Conservation (phyloP, 2,329 filamentous ascomycete species). For the Colletotrichum horii region DNA sequence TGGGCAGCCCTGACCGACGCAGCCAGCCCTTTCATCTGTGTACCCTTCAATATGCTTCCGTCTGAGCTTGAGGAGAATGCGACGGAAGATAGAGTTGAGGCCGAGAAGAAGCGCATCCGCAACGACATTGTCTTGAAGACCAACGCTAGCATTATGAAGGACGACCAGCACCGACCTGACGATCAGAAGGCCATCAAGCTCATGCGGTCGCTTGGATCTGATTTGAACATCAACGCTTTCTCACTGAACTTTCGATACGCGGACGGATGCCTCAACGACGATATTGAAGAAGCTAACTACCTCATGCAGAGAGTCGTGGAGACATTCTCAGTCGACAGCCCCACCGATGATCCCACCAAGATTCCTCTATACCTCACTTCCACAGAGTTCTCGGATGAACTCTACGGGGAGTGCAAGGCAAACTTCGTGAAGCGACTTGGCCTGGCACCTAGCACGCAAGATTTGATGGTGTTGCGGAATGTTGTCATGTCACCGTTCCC, state of each 20-base stretch:
- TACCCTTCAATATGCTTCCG: slow-evolving; percentile 48
- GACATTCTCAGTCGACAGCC: slow-evolving; percentile 43
- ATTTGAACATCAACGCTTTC: slow-evolving; percentile 53
- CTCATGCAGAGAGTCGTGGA: slow-evolving; percentile 50
- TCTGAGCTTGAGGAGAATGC: slow-evolving; percentile 32
- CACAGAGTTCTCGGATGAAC: slow-evolving; percentile 41
- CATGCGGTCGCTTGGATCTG: slow-evolving; percentile 46
- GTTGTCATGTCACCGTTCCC: slow-evolving; percentile 54
- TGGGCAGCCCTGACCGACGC: slow-evolving; percentile 44
- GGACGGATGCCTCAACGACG: slow-evolving; percentile 43
- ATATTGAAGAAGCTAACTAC: slow-evolving; percentile 53
- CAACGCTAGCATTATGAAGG: slow-evolving; percentile 39
- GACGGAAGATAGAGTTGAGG: slow-evolving; percentile 31
- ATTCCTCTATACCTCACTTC: slow-evolving; percentile 51
- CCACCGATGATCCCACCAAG: slow-evolving; percentile 40
- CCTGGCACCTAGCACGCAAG: slow-evolving; percentile 32
- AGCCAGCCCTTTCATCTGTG: slow-evolving; percentile 38
- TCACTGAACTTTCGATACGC: slow-evolving; percentile 46
- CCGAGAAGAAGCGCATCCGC: slow-evolving; percentile 42
- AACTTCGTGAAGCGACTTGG: slow-evolving; percentile 47
- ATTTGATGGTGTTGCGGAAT: slow-evolving; percentile 50
- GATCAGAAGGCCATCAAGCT: slow-evolving; percentile 39
- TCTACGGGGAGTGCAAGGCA: slow-evolving; percentile 45
- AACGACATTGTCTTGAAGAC: slow-evolving; percentile 40
- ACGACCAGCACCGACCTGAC: slow-evolving; percentile 27